Base-by-base conservation (phyloP, 106 monocot species). In the Acorus calamus region DNA sequence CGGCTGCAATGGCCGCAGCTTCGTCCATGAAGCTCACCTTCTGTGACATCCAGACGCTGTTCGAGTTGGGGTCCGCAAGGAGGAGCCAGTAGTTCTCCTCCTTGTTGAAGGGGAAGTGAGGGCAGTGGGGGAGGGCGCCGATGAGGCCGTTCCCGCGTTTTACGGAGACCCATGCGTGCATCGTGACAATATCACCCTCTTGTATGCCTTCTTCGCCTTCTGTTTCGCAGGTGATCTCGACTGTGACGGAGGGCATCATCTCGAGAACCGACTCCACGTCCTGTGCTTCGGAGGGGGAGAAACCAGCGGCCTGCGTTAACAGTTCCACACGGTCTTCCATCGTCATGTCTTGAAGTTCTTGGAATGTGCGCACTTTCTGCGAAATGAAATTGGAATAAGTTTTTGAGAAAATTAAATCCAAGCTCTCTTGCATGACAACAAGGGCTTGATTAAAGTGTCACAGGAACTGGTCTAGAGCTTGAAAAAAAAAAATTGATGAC, bases 171-270 rank as follows among this genome's bases (percentile, higher is more conserved):
- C 94, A 96, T 11, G 94, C 81, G 65, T 79, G 76, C 87, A 96
- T 84, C 4, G 94, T 86, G 12, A 96, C 90, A 7, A 96, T 46
- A 44, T 96, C 94, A 49, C 90, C 87, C 61, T 90, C 89, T 76
- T 96, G 94, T n/a, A 96, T 82, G 13, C 87, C 87, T 63, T 96
- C 86, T 76, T 94, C 94, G 8, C 94, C 94, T 78, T 94, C 94
- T 0, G 94, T 96, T 60, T 90, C 89, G 56, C 84, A 84, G 8
- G 84, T 80, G 46, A 96, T 78, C 5, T 96, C 94, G 0, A 89
- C 61, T 4, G 79, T 70, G 13, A 96, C 61, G 13, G 84, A 78
- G 28, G 94, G 94, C 65, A 96, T 80, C 83, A 84, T 89, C 48
- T 85, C 84, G 4, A 96, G 78, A 14, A 96, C 90, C 2, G 56